phyloP scores from a whole-genome alignment of 176 grass and related monocot genomes.

The Lolium multiflorum region DNA sequence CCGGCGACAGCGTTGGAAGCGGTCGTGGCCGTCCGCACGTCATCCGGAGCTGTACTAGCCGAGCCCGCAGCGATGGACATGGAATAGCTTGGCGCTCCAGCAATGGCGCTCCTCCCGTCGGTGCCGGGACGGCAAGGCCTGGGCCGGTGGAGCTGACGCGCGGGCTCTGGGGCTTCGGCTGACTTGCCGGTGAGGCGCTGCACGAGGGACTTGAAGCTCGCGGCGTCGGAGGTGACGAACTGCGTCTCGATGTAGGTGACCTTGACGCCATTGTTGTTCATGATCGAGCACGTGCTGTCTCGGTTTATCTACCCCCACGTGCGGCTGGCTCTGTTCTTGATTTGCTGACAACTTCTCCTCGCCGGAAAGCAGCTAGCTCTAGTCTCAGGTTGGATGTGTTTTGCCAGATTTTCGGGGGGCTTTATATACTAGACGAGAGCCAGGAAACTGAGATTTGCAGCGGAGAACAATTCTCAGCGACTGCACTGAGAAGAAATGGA shows the following conservation, averaged over 20 bases:
- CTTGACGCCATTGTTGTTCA: conserved; percentile 46
- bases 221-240: conserved; percentile 57
- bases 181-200: conserved; percentile 59
- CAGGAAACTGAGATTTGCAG: too few species aligned
- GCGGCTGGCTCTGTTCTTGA: background rate
- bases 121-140: background rate
- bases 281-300: background rate
- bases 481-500: too few species aligned
- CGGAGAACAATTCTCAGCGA: too few species aligned
- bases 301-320: background rate
- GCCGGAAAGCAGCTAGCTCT: background rate
- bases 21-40: background rate
- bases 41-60: background rate
- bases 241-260: conserved; percentile 60
- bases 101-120: background rate
- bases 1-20: background rate
- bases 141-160: background rate
- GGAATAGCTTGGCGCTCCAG: background rate
- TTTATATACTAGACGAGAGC: too few species aligned
- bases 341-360: background rate
- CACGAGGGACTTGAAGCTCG: conserved; percentile 59
- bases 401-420: too few species aligned
- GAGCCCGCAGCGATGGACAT: background rate
- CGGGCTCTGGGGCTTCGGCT: background rate
- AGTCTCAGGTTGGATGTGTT: background rate